A percentile compares a stretch with the other conserved stretches of the same genome.
These are phyloP conservation scores for Cetradonia linearis DNA, from an alignment of 495 filamentous ascomycete genomes.

Conservation along the genomic window DNA sequence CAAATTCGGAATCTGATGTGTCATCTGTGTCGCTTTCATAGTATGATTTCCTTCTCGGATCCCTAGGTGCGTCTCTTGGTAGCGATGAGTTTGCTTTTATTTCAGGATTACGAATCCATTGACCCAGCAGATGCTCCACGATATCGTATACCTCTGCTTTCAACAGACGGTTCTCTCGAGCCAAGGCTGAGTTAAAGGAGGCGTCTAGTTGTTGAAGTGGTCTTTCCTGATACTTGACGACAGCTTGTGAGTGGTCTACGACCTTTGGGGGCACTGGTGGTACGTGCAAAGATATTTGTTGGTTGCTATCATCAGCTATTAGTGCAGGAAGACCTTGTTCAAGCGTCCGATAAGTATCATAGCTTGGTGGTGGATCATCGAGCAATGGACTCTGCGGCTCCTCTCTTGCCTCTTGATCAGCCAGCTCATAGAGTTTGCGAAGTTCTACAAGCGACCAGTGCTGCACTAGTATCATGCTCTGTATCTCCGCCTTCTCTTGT, in stretches of 20 bases:
- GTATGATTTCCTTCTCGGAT: constrained; percentile 6
- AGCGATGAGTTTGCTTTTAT: constrained; percentile 4
- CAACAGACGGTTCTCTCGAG: constrained; percentile 35
- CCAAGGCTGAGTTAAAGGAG: constrained; percentile 30
- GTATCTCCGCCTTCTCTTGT: constrained; percentile 37
- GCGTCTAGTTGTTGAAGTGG: constrained; percentile 30
- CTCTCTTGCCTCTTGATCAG: constrained; percentile 32
- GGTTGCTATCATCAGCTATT: constrained; percentile 1
- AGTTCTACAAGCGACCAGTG: constrained; percentile 37
- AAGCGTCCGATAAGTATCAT: constrained; percentile 23
- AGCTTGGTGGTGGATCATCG: constrained; percentile 26
- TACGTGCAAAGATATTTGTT: constrained; percentile 14
- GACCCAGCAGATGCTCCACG: constrained; percentile 31
- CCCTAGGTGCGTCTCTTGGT: constrained; percentile 1
- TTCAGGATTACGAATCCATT: constrained; percentile 30
- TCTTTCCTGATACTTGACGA: constrained; percentile 29
- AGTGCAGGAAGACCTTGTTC: constrained; percentile 19
- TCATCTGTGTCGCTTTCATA: constrained; percentile 27
- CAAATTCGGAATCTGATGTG: constrained; percentile 26
- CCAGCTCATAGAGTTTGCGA: constrained; percentile 33
- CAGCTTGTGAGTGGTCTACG: constrained; percentile 16
- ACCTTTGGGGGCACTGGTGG: constrained; percentile 15
- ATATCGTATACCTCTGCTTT: constrained; percentile 31
- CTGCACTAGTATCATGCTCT: constrained; percentile 41
- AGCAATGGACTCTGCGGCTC: constrained; percentile 13